These are phyloP conservation scores for Lotmaria passim DNA, from an alignment of 208 protist genomes.

Conservation along the genomic window DNA sequence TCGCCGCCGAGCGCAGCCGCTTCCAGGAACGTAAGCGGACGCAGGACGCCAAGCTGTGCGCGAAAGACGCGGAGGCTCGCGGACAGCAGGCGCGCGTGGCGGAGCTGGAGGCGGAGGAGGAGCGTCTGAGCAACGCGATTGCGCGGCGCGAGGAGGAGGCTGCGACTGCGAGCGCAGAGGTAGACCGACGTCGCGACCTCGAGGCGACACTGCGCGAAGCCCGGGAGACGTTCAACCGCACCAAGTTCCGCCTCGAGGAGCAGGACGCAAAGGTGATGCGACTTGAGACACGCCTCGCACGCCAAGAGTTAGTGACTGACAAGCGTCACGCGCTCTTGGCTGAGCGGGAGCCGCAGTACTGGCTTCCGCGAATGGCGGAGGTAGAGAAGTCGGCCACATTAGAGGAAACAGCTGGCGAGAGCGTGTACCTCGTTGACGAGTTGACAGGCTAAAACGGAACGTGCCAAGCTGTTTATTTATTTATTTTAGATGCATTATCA, in stretches of 20 bases:
- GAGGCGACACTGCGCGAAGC: constrained; percentile 44
- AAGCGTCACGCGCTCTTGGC: constrained; percentile 71
- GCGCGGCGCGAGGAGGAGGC: constrained; percentile 44
- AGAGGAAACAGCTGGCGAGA: constrained; percentile 81
- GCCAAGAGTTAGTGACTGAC: constrained; percentile 60
- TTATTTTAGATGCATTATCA: too few relatives aligned
- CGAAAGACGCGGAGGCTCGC: constrained; percentile 60
- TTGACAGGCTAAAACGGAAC: constrained; percentile 18
- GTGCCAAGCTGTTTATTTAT: neutral
- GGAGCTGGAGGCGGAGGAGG: constrained; percentile 65
- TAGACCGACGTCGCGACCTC: constrained; percentile 55
- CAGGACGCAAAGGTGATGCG: constrained; percentile 73
- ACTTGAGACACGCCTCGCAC: constrained; percentile 64
- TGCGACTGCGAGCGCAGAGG: constrained; percentile 44
- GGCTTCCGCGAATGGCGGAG: constrained; percentile 58
- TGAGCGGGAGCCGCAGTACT: constrained; percentile 53
- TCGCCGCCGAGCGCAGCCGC: constrained; percentile 46
- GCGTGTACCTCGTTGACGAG: constrained; percentile 82
- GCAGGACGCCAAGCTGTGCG: constrained; percentile 79
- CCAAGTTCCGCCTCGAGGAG: constrained; percentile 81
- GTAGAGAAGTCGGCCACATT: constrained; percentile 40
- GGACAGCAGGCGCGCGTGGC: constrained; percentile 53
- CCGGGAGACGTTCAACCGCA: constrained; percentile 47
- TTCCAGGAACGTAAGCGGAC: constrained; percentile 51
- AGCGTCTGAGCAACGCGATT: constrained; percentile 47